A percentile compares a stretch with the other conserved stretches of the same genome.
Conservation (phyloP, 495 filamentous ascomycete species). For the Aspergillus saccharolyticus region DNA sequence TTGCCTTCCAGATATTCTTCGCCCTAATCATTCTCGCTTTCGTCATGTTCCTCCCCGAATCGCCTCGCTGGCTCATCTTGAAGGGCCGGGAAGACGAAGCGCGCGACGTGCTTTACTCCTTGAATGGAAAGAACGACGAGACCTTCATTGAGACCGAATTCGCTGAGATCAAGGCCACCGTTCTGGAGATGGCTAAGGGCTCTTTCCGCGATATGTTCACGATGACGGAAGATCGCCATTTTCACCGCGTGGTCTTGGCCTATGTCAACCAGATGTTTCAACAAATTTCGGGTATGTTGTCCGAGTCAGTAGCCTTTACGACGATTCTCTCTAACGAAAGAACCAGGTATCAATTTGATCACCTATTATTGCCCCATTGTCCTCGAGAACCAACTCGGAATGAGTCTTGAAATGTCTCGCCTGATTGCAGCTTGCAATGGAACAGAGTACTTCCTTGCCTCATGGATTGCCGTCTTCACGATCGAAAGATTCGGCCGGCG, state of each 20-base stretch:
- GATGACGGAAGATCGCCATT: conserved; percentile 65
- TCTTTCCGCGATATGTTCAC: conserved; percentile 66
- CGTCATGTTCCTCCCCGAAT: conserved; percentile 65
- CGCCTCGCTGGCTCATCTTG: conserved; percentile 69
- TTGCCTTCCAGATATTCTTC: conserved; percentile 69
- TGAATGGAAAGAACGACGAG: conserved; percentile 50
- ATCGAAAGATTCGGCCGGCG: conserved; percentile 67
- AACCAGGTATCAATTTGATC: conserved; percentile 57
- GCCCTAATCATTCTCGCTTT: conserved; percentile 55
- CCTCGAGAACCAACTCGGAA: conserved; percentile 51
- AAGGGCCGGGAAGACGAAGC: conserved; percentile 65
- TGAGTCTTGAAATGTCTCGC: conserved; percentile 53
- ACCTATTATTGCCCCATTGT: conserved; percentile 69
- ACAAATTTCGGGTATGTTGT: conserved; percentile 54
- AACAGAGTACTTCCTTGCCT: conserved; percentile 71
- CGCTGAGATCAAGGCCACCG: conserved; percentile 68
- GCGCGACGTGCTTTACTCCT: conserved; percentile 54
- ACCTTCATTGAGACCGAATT: conserved; percentile 59
- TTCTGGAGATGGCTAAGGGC: conserved; percentile 63
- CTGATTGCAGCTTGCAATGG: conserved; percentile 69
- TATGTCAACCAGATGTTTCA: conserved; percentile 79
- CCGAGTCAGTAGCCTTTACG: neutral
- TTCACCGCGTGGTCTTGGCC: conserved; percentile 65
- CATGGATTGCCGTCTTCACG: conserved; percentile 65
- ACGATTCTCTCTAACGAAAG: neutral